These are phyloP conservation scores for Liriodendron chinense DNA, from an alignment of 164 flowering plant genomes.

Conservation along the genomic window DNA sequence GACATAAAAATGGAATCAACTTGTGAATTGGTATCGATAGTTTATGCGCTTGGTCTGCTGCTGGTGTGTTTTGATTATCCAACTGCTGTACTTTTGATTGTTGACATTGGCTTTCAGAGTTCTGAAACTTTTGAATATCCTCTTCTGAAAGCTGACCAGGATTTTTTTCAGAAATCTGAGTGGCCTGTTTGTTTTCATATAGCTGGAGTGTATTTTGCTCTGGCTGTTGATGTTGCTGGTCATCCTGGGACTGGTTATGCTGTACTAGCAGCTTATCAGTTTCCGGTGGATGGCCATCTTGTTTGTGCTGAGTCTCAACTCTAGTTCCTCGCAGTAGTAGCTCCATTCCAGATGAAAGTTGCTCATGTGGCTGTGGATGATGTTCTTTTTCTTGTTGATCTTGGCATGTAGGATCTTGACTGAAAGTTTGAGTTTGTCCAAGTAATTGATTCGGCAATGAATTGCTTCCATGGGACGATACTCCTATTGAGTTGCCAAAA, in stretches of 20 bases:
- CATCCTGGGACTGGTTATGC: constrained; percentile 31
- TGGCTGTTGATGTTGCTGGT: constrained; percentile 23
- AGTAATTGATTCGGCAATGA: constrained; percentile 27
- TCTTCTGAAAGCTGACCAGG: constrained; percentile 28
- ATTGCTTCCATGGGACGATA: constrained; percentile 49
- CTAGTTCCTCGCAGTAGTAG: constrained; percentile 28
- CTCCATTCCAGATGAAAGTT: constrained; percentile 32
- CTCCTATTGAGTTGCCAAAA: constrained; percentile 19
- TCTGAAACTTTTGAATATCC: constrained; percentile 22
- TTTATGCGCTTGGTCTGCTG: constrained; percentile 35
- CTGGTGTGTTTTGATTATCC: constrained; percentile 34
- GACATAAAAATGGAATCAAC: constrained; percentile 65
- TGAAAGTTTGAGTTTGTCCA: neutral
- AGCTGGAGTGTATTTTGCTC: constrained; percentile 20
- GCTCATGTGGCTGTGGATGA: constrained; percentile 34
- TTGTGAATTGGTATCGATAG: constrained; percentile 52
- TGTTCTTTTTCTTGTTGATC: constrained; percentile 29
- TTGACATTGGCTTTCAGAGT: constrained; percentile 42
- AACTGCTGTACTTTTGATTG: constrained; percentile 36
- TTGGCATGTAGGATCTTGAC: neutral
- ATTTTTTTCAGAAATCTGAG: constrained; percentile 38
- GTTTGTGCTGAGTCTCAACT: constrained; percentile 40
- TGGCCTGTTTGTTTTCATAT: constrained; percentile 12
- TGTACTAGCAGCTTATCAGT: constrained; percentile 22
- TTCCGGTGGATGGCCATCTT: constrained; percentile 28